These are phyloP conservation scores for Cryphonectria parasitica DNA, from an alignment of 2,329 filamentous ascomycete species.

Conservation along the genomic window DNA sequence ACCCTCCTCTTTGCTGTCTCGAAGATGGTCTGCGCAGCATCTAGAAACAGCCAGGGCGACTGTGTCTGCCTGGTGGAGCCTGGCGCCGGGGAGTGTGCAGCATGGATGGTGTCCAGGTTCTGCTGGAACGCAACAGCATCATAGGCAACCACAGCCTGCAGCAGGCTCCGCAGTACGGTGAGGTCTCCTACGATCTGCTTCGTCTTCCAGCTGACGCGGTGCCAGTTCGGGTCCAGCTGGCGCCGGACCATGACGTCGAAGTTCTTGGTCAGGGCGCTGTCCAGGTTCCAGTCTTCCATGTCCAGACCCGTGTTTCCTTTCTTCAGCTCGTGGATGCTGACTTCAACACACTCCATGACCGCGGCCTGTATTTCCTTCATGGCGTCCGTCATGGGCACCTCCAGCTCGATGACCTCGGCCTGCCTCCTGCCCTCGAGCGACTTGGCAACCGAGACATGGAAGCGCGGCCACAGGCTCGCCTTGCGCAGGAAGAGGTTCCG, in stretches of 20 bases:
- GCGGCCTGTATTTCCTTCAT: conserved; percentile 95
- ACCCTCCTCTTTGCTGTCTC: conserved; percentile 86
- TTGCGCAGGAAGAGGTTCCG: conserved; percentile 89
- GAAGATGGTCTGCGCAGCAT: conserved; percentile 93
- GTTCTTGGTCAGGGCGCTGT: conserved; percentile 88
- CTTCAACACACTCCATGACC: conserved; percentile 93
- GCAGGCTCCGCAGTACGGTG: conserved; percentile 77
- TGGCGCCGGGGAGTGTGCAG: conserved; percentile 84
- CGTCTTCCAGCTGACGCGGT: conserved; percentile 92
- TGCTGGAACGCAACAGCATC: conserved; percentile 91
- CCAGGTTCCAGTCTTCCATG: conserved; percentile 95
- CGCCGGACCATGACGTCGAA: conserved; percentile 88
- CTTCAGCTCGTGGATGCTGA: conserved; percentile 90
- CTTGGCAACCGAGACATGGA: conserved; percentile 87
- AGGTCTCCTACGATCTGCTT: conserved; percentile 92
- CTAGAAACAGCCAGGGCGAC: conserved; percentile 94
- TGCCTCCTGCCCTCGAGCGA: conserved; percentile 90
- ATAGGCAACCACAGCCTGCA: conserved; percentile 81
- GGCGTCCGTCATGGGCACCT: conserved; percentile 91
- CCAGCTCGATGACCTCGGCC: conserved; percentile 95
- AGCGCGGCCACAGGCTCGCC: conserved; percentile 88
- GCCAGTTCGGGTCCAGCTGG: conserved; percentile 96
- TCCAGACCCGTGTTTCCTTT: conserved; percentile 89
- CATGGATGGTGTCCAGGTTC: conserved; percentile 91
- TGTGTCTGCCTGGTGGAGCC: conserved; percentile 87